Evolutionary conservation across 1,139 yeast genomes (phyloP).

Genomic region (Sugiyamaella pinicola): DNA sequence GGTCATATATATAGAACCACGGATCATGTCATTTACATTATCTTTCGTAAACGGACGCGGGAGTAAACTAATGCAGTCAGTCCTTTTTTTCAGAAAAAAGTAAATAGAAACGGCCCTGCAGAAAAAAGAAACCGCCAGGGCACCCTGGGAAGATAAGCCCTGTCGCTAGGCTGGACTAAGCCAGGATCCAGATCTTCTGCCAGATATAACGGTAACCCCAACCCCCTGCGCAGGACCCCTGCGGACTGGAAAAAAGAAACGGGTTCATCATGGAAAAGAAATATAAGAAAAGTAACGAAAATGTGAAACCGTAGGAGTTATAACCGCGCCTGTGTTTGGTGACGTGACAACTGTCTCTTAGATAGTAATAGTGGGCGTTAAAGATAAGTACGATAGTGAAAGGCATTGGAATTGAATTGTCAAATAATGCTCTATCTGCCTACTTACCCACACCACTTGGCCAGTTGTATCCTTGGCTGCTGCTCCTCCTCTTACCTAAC

Average conservation of each 20-base stretch:
- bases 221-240: constrained; percentile 1
- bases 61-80: not conserved
- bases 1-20: constrained; percentile 7
- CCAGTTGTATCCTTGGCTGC: too few species aligned
- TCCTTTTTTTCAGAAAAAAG: constrained; percentile 5
- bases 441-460: too few species aligned
- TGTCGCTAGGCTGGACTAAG: constrained; percentile 2
- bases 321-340: too few species aligned
- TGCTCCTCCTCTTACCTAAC: too few species aligned
- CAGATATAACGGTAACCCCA: constrained; percentile 5
- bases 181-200: constrained; percentile 9
- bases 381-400: too few species aligned
- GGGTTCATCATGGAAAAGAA: not conserved
- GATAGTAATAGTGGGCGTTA: too few species aligned
- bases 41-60: not conserved
- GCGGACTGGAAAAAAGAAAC: not conserved
- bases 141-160: constrained; percentile 13
- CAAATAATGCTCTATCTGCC: too few species aligned
- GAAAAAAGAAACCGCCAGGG: constrained; percentile 6
- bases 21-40: constrained; percentile 1
- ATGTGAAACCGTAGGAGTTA: too few species aligned
- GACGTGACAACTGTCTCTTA: too few species aligned
- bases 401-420: too few species aligned
- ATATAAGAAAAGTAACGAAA: not conserved
- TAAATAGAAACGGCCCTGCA: constrained; percentile 13